Evolutionary conservation across 139 green algal genomes (phyloP).

Genomic region (Auxenochlorella pyrenoidosa): DNA sequence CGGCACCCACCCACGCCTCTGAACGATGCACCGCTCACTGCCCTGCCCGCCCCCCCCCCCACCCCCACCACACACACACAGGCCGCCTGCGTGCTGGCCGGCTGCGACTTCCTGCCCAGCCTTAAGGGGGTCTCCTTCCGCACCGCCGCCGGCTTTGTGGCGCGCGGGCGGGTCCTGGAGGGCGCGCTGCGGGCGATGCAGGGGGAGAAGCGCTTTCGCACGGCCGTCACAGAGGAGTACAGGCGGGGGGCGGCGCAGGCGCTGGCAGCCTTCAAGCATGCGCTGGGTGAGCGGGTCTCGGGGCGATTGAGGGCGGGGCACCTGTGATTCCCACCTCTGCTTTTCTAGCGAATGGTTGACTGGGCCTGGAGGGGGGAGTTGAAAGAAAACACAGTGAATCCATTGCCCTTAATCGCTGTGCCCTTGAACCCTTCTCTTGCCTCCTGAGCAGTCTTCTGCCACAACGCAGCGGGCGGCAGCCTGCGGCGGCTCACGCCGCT

Average conservation of each 20-base stretch:
- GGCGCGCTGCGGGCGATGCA: neutral
- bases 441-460: constrained; percentile 19
- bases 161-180: neutral
- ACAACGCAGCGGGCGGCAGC: neutral
- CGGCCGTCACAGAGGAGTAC: constrained; percentile 1
- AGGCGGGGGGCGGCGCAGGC: neutral
- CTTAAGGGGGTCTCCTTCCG: constrained; percentile 41
- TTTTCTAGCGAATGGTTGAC: too few species aligned
- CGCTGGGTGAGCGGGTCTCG: neutral
- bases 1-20: too few species aligned
- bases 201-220: constrained; percentile 19
- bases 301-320: too few species aligned
- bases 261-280: neutral
- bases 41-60: too few species aligned
- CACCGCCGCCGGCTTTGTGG: constrained; percentile 37
- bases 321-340: too few species aligned
- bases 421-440: neutral
- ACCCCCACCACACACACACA: neutral
- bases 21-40: too few species aligned
- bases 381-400: too few species aligned
- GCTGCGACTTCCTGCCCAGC: constrained; percentile 41
- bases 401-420: neutral
- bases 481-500: constrained; percentile 6
- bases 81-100: constrained; percentile 47
- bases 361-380: too few species aligned